Base-by-base conservation (phyloP, 2,329 filamentous ascomycete genomes). In the Alternaria atra region DNA sequence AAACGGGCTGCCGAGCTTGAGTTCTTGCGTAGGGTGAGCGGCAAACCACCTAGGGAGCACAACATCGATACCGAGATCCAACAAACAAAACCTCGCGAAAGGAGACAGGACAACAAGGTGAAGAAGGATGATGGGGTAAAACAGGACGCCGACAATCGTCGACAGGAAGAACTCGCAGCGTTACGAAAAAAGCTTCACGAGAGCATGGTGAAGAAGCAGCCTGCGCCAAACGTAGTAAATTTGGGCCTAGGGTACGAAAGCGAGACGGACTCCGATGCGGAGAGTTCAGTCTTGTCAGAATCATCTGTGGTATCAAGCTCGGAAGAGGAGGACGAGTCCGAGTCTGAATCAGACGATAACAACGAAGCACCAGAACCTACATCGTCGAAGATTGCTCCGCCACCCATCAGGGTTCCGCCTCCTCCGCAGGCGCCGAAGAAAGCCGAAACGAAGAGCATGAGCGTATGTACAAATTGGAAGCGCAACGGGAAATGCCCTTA, bases 1-100 rank as follows among this genome's bases (percentile, higher is more conserved):
- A 72, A 66, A 55, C 69, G 74, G 23, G 65, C 55, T 40, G 60
- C 58, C 27, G 75, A 78, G 50, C 54, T 86, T 57, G 83, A 85
- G 56, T 74, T 80, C 29, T 61, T 80, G 23, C 61, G 67, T 30
- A 72, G 64, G 30, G 58, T 77, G 8, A 72, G 68, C 46, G 72
- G 69, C 23, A 63, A 65, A 43, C 56, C 66, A 8, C 48, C 42
- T 66, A 52, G 51, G 37, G 58, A 60, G 13, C n/a, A 32, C 30
- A 29, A 27, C 12, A 17, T 15, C 7, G 20, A n/a, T 6, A 17
- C 7, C 27, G 17, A 44, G 20, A 12, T 48, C 4, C 46, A 50
- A 3, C 42, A 50, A 4, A 42, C 53, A 4, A 56, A 52, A 25
- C 35, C 27, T 20, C 25, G 43, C 13, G 54, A 64, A 15, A 61